A percentile compares a stretch with the other conserved stretches of the same genome.
These are phyloP conservation scores for Xylariomycetidae sp. DNA, from an alignment of 2,329 filamentous ascomycete species.

Conservation along the genomic window DNA sequence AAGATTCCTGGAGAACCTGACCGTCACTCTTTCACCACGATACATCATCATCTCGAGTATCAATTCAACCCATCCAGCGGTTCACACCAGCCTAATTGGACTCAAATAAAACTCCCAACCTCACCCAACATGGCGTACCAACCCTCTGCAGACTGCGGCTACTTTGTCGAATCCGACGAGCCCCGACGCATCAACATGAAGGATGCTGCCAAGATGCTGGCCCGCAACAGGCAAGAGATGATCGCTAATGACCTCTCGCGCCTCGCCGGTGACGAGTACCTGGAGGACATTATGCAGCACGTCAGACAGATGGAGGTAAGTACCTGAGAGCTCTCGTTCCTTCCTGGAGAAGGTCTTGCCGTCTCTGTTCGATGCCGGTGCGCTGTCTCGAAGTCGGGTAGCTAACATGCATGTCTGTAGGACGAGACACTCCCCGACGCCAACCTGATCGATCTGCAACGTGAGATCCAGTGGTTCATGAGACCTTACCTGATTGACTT, in stretches of 20 bases:
- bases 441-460: constrained; percentile 97
- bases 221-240: constrained; percentile 78
- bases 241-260: constrained; percentile 86
- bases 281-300: constrained; percentile 90
- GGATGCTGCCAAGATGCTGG: constrained; percentile 73
- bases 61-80: constrained; percentile 26
- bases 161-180: constrained; percentile 55
- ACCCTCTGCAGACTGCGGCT: constrained; percentile 39
- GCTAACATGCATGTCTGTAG: constrained; percentile 33
- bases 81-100: constrained; percentile 19
- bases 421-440: constrained; percentile 90
- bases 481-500: constrained; percentile 97
- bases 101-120: too few species aligned
- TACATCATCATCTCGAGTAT: constrained; percentile 18
- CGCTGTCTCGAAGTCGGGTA: background rate
- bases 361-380: too few species aligned
- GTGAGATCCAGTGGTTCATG: constrained; percentile 99
- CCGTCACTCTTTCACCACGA: constrained; percentile 39
- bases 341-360: too few species aligned
- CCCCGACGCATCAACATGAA: constrained; percentile 59
- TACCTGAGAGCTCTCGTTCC: constrained; percentile 18
- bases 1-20: constrained; percentile 52
- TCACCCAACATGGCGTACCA: constrained; percentile 42
- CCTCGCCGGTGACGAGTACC: constrained; percentile 81
- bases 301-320: constrained; percentile 90